Percentiles rank a stretch among this genome's conserved stretches.
These are phyloP conservation scores for Wickerhamomyces chaumierensis DNA, from an alignment of 805 yeast species.

Conservation along the genomic window DNA sequence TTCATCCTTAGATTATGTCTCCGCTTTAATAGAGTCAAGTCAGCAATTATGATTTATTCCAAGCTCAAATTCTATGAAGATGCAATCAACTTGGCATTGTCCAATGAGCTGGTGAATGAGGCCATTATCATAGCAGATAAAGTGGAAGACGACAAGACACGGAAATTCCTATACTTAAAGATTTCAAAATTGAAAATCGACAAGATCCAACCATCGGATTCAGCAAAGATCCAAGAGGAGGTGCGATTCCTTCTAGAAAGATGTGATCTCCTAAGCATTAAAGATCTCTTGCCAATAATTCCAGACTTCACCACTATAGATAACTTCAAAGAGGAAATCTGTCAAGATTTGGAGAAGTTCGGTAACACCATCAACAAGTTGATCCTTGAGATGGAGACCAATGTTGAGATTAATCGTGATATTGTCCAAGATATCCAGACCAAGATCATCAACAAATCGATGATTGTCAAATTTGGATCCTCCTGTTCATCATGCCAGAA, in stretches of 20 bases:
- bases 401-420: conserved; percentile 47
- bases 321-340: conserved; percentile 74
- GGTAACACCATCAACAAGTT: conserved; percentile 55
- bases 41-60: conserved; percentile 69
- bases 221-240: conserved; percentile 19
- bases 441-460: conserved; percentile 52
- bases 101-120: conserved; percentile 42
- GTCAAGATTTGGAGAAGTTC: conserved; percentile 64
- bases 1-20: conserved; percentile 68
- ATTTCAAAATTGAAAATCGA: conserved; percentile 30
- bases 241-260: conserved; percentile 29
- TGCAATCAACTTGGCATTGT: conserved; percentile 68
- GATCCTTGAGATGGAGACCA: conserved; percentile 65
- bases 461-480: conserved; percentile 33
- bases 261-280: conserved; percentile 48
- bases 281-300: conserved; percentile 73
- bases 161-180: conserved; percentile 66
- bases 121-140: conserved; percentile 50
- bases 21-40: conserved; percentile 40
- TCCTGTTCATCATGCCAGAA: conserved; percentile 66
- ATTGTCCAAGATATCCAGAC: conserved; percentile 56
- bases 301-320: conserved; percentile 79
- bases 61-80: conserved; percentile 61
- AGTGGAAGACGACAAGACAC: conserved; percentile 36
- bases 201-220: conserved; percentile 13